A percentile compares a stretch with the other conserved stretches of the same genome.
These are phyloP conservation scores for Magnusiomyces fungicola DNA, from an alignment of 1,139 yeast species.

Conservation along the genomic window DNA sequence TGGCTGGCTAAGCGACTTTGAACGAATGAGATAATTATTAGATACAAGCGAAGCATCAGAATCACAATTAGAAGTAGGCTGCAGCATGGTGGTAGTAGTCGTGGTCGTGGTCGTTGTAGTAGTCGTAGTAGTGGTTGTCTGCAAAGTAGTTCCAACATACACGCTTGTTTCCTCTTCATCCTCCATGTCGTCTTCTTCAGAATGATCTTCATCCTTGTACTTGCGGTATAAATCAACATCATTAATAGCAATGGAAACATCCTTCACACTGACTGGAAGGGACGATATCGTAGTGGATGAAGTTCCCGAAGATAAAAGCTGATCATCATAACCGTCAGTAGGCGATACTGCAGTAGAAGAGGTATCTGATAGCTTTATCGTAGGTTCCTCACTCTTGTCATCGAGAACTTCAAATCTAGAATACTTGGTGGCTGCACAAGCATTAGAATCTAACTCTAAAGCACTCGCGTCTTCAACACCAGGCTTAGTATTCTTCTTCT, in stretches of 20 bases:
- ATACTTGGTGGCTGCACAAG: no score
- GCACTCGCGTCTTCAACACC: no score
- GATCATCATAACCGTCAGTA: not conserved
- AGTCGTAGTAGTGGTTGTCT: slow-evolving; percentile 1
- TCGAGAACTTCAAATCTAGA: no score
- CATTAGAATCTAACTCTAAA: no score
- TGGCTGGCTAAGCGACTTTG: not conserved
- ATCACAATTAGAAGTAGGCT: no score
- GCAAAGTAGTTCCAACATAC: not conserved
- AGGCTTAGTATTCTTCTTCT: no score
- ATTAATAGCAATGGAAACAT: not conserved
- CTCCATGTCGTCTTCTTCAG: not conserved
- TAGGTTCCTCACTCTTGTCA: no score
- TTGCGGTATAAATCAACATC: not conserved
- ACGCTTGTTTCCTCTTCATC: no score
- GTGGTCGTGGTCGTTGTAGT: slow-evolving; percentile 1
- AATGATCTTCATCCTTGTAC: not conserved
- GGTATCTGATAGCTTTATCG: no score
- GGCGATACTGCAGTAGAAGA: no score
- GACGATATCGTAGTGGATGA: no score
- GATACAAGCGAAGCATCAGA: no score
- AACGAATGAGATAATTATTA: not conserved
- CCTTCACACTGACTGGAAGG: not conserved
- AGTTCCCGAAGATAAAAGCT: not conserved
- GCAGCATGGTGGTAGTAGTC: not conserved